phyloP scores from a whole-genome alignment of 75 land plant genomes.

The Sequoiadendron giganteum region DNA sequence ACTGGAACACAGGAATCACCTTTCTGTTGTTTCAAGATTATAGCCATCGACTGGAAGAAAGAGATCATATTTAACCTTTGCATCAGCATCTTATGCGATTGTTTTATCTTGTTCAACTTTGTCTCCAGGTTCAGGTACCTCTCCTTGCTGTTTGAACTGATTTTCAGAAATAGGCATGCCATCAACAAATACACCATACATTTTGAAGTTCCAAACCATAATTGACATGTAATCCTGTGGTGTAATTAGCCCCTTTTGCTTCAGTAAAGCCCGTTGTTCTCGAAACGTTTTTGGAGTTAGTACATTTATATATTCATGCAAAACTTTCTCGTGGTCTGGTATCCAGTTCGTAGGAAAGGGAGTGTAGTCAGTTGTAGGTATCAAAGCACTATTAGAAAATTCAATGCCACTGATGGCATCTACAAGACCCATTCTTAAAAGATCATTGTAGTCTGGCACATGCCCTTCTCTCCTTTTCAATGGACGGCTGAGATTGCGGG shows the following conservation, averaged over 20 bases:
- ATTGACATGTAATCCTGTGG: constrained; percentile 63
- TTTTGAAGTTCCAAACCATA: constrained; percentile 58
- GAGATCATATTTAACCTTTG: background rate
- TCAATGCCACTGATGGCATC: constrained; percentile 65
- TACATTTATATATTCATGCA: constrained; percentile 52
- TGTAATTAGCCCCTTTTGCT: constrained; percentile 29
- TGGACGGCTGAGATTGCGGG: constrained; percentile 68
- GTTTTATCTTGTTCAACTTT: background rate
- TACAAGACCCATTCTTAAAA: constrained; percentile 67
- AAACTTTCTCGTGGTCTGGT: constrained; percentile 57
- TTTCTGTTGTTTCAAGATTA: background rate
- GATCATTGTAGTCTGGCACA: constrained; percentile 62
- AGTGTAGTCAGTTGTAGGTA: constrained; percentile 65
- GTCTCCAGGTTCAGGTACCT: background rate
- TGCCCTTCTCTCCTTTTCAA: constrained; percentile 39
- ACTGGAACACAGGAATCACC: background rate
- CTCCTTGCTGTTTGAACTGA: background rate
- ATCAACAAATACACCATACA: constrained; percentile 28
- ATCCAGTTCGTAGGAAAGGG: constrained; percentile 66
- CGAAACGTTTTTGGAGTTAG: constrained; percentile 54
- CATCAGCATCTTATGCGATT: background rate
- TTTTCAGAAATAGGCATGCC: constrained; percentile 3
- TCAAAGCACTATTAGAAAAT: constrained; percentile 44
- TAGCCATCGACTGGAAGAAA: background rate
- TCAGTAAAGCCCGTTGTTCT: constrained; percentile 40